Base-by-base conservation (phyloP, 495 filamentous ascomycete genomes). In the Talaromyces stipitatus region DNA sequence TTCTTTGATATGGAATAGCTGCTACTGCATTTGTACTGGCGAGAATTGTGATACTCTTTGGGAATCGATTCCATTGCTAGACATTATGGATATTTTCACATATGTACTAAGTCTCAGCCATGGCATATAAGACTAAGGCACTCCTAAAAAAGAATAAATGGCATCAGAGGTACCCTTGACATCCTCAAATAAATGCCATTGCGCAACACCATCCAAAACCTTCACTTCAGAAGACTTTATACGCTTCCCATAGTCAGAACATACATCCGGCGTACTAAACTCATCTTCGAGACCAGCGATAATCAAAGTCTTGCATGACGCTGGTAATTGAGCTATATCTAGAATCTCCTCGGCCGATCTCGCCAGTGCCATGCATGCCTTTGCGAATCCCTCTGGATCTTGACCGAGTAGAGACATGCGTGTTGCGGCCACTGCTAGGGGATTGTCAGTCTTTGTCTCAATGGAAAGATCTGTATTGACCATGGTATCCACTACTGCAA, bases 321-420 rank as follows among this genome's bases (percentile, higher is more conserved):
- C 62, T 63, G 27, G 65, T 62, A 10, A 63, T 60, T 1, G 52
- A 18, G 57, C 36, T 14, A 74, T 47, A 33, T 65, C 62, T 27
- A 74, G 45, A 24, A 22, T 55, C 29, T 65, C 55, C 12, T 54
- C 52, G 14, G 64, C 67, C 5, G 72, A 68, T 6, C 69, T 60
- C 26, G 78, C 77, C 30, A 81, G 66, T 11, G 79, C 78, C 11
- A 70, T 65, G 54, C 78, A 82, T 0, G 69, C 77, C 59, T 82
- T 83, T 0, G 78, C 78, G 60, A 81, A 83, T 9, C 76, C 78
- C 58, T 83, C 79, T 2, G 78, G 71, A 56, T 77, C 71, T 55
- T 77, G 75, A 0, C 68, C 60, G 0, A 77, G 62, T 14, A 82
- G 61, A 32, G 70, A 77, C 46, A 67, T 60, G 20, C 74, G 65